These are phyloP conservation scores for Elsinoe ampelina DNA, from an alignment of 2,329 filamentous ascomycete species.

Conservation along the genomic window DNA sequence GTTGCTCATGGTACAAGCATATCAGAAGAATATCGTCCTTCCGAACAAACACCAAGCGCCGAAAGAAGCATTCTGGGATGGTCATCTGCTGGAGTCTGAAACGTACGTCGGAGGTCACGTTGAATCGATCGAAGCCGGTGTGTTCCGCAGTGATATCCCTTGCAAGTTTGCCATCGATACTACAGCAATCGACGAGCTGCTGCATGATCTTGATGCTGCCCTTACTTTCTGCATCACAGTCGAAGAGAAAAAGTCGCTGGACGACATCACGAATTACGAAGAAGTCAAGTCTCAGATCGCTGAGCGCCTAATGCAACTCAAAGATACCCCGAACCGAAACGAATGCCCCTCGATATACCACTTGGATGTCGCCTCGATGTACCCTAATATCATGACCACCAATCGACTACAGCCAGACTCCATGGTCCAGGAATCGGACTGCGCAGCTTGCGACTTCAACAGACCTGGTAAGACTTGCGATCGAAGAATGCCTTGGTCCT, in stretches of 20 bases:
- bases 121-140: conserved; percentile 96
- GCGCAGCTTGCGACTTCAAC: conserved; percentile 97
- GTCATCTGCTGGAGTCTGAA: conserved; percentile 89
- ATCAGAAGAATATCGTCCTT: conserved; percentile 79
- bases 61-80: conserved; percentile 91
- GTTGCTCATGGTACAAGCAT: conserved; percentile 98
- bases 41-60: conserved; percentile 93
- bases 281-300: conserved; percentile 71
- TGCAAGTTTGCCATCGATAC: conserved; percentile 90
- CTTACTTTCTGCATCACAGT: conserved; percentile 64
- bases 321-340: conserved; percentile 69
- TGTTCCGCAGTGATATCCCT: conserved; percentile 91
- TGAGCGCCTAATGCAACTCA: conserved; percentile 60
- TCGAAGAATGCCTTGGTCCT: conserved; percentile 87
- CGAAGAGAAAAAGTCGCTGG: conserved; percentile 44
- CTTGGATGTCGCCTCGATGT: conserved; percentile 98
- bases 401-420: conserved; percentile 96
- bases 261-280: conserved; percentile 43
- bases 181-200: conserved; percentile 77
- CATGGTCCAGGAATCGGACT: conserved; percentile 96
- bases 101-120: conserved; percentile 98
- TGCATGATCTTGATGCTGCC: conserved; percentile 78
- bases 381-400: conserved; percentile 99
- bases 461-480: conserved; percentile 95
- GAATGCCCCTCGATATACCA: conserved; percentile 93